Evolutionary conservation across 345 rosid species (phyloP), one percentile per base, ranked within the genome.

Genomic region (Chamaenerion angustifolium): DNA sequence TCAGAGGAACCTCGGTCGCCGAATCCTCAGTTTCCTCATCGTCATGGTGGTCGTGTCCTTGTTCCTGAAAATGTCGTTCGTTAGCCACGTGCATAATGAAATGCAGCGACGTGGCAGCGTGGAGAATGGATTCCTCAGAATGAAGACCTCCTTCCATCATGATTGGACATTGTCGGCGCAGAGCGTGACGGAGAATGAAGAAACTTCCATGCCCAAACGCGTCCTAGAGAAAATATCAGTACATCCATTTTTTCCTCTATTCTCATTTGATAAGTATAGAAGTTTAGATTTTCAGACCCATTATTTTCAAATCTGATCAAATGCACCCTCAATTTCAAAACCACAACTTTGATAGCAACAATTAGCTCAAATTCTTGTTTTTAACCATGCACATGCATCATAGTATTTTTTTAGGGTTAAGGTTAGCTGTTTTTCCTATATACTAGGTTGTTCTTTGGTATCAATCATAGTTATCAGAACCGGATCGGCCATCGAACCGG

Each of bases 161-260:
- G 95, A 82, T 43, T 55, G 74, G 77, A 63, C 77, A 7, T 3
- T 31, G 2, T 14, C 57, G 59, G 85, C 87, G 43, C 93, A 81
- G 68, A 76, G 74, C 37, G 70, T 80, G 9, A 44, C 76, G 5
- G 82, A 69, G 12, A 56, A 48, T 40, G 57, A 56, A 16, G 45
- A 48, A n/a, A 52, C 23, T 12, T 64, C 83, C 54, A 62, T 70
- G 54, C 80, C 88, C 49, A 71, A 62, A 41, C 77, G 86, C 43
- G 57, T 71, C 40, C 63, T 76, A 48, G 86, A 84, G 41, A 80
- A 74, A 52, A 60, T 73, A 18, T 69, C 79, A 44, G 97, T 82
- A 60, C 74, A 85, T 74, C 11, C 31, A 44, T 8, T 2, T n/a
- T 0, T 11, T 10, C n/a, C 9, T 6, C 21, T 40, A 6, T 23